Evolutionary conservation across 345 rosid species (phyloP).

Genomic region (Cardiospermum halicacabum): DNA sequence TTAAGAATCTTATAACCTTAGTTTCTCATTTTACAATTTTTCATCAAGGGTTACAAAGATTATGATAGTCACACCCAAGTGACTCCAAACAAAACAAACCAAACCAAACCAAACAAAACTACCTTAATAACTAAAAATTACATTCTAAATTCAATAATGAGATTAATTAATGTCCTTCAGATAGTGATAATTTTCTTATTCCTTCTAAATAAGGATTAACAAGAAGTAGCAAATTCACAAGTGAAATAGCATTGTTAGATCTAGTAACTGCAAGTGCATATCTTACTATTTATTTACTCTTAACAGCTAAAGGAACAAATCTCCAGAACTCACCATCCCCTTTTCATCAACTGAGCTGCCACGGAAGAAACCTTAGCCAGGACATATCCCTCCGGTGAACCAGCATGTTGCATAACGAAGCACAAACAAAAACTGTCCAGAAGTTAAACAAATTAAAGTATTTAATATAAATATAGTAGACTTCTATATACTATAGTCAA

Average conservation of each 20-base stretch:
- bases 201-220: neutral
- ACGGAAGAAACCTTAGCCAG: constrained; percentile 90
- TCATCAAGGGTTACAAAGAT: neutral
- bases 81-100: no score
- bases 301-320: neutral
- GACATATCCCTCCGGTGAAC: constrained; percentile 81
- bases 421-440: constrained; percentile 75
- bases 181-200: neutral
- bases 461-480: neutral
- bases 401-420: constrained; percentile 78
- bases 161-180: neutral
- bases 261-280: neutral
- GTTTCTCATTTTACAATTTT: neutral
- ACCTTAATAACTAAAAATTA: no score
- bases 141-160: neutral
- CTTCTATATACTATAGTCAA: neutral
- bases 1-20: neutral
- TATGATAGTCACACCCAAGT: neutral
- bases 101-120: no score
- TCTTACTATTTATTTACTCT: constrained; percentile 3
- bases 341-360: constrained; percentile 92
- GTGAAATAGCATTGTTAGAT: neutral
- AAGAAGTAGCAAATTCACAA: constrained; percentile 4
- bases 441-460: constrained; percentile 3
- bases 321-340: constrained; percentile 76